phyloP scores from a whole-genome alignment of 441 rosid species.

The Hura crepitans region DNA sequence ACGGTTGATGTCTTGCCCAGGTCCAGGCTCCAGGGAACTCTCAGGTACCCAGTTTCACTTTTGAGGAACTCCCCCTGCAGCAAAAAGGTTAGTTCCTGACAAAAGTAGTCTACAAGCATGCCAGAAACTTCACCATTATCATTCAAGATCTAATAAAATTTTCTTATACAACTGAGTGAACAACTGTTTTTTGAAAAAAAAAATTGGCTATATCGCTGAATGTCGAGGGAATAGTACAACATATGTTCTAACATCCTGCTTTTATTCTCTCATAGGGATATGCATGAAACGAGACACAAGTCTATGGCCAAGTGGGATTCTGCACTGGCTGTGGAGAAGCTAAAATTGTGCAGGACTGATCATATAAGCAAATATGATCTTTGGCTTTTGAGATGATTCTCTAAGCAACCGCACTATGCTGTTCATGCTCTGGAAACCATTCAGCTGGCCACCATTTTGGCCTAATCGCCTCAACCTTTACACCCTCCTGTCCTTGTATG shows the following conservation, averaged over 20 bases:
- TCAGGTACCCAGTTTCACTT: neutral
- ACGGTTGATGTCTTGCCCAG: neutral
- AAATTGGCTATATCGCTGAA: neutral
- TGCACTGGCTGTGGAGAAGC: slow-evolving; percentile 6
- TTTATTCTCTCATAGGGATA: neutral
- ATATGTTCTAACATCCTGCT: neutral
- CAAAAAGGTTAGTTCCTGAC: neutral
- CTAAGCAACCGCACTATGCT: slow-evolving; percentile 33
- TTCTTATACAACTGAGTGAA: neutral
- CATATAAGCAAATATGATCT: neutral
- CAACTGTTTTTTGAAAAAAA: neutral
- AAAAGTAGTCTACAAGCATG: neutral
- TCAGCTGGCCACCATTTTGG: slow-evolving; percentile 88
- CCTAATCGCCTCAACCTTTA: slow-evolving; percentile 60
- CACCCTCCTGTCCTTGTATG: slow-evolving; percentile 47
- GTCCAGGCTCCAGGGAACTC: neutral
- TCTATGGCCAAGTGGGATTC: slow-evolving; percentile 11
- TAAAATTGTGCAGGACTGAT: slow-evolving; percentile 6
- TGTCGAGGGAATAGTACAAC: neutral
- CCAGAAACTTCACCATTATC: neutral
- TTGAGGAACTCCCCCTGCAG: too few relatives aligned
- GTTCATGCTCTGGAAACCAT: slow-evolving; percentile 60
- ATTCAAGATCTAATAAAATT: neutral
- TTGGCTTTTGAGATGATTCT: neutral
- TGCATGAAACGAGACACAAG: slow-evolving; percentile 3